Conservation (phyloP, 768 basidiomycete species). For the Sporobolomyces pararoseus region DNA sequence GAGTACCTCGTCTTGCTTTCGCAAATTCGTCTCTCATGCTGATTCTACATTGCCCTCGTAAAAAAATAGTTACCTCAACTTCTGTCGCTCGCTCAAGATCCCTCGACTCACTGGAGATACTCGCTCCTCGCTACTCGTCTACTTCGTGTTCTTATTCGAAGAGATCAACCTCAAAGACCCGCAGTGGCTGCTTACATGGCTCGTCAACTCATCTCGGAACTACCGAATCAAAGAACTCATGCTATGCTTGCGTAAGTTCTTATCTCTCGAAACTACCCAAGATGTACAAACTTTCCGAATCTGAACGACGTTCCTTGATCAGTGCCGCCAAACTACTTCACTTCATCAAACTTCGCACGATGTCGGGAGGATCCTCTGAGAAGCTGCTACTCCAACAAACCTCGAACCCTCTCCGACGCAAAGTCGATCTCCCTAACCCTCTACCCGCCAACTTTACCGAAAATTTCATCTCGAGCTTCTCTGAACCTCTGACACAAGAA, state of each 20-base stretch:
- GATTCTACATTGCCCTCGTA: background rate
- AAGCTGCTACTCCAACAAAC: constrained; percentile 63
- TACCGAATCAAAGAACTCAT: constrained; percentile 41
- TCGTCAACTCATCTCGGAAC: constrained; percentile 42
- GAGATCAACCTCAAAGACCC: constrained; percentile 53
- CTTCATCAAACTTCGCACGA: constrained; percentile 75
- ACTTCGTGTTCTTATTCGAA: constrained; percentile 65
- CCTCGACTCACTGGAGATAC: constrained; percentile 75
- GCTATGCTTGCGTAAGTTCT: constrained; percentile 26
- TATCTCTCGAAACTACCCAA: background rate
- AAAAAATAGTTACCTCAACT: constrained; percentile 52
- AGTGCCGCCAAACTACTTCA: constrained; percentile 72
- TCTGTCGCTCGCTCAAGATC: constrained; percentile 60
- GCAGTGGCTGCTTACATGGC: constrained; percentile 39
- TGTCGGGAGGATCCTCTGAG: constrained; percentile 55
- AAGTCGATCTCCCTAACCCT: constrained; percentile 52
- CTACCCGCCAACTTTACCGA: constrained; percentile 54
- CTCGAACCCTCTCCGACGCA: constrained; percentile 63
- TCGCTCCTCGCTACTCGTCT: constrained; percentile 65
- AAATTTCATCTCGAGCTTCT: constrained; percentile 60
- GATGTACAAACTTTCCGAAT: too few species aligned
- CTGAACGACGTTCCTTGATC: constrained; percentile 57
- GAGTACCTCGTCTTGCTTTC: background rate
- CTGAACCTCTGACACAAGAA: constrained; percentile 52
- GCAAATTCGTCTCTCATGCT: background rate